Percentiles rank a stretch among this genome's conserved stretches.
These are phyloP conservation scores for Dipteronia dyeriana DNA, from an alignment of 345 rosid genomes.

Conservation along the genomic window DNA sequence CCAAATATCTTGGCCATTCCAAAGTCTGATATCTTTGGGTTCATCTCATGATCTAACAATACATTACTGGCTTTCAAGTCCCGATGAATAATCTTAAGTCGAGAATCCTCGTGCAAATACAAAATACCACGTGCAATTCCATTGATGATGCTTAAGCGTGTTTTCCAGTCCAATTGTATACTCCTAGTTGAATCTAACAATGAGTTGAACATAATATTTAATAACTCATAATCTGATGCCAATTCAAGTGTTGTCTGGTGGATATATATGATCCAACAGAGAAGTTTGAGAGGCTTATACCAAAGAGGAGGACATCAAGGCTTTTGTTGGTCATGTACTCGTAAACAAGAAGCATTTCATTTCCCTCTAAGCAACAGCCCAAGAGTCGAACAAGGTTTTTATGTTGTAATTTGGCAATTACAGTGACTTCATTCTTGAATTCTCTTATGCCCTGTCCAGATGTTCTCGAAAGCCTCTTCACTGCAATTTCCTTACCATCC, in stretches of 20 bases:
- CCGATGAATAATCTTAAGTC: slow-evolving; percentile 34
- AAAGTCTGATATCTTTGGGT: slow-evolving; percentile 35
- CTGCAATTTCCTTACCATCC: not conserved
- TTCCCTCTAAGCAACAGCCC: slow-evolving; percentile 19
- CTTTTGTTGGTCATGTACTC: slow-evolving; percentile 23
- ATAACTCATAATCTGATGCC: too few relatives aligned
- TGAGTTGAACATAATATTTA: not conserved
- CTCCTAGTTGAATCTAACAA: slow-evolving; percentile 11
- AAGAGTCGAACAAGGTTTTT: slow-evolving; percentile 19
- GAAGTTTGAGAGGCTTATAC: not conserved
- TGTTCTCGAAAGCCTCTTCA: slow-evolving; percentile 6
- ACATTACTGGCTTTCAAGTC: slow-evolving; percentile 34
- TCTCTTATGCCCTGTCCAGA: slow-evolving; percentile 22
- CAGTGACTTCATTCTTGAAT: slow-evolving; percentile 25
- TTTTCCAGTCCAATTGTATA: slow-evolving; percentile 30
- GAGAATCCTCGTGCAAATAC: slow-evolving; percentile 44
- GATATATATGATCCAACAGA: too few relatives aligned
- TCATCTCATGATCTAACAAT: slow-evolving; percentile 28
- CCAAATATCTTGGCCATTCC: slow-evolving; percentile 30
- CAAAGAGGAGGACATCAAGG: slow-evolving; percentile 22
- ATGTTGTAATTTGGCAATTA: slow-evolving; percentile 20
- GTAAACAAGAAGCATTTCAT: slow-evolving; percentile 18
- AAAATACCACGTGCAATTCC: slow-evolving; percentile 41
- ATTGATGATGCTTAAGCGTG: slow-evolving; percentile 25
- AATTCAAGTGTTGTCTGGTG: too few relatives aligned